phyloP scores from a whole-genome alignment of 2,329 filamentous ascomycete genomes.

The Colletotrichum tamarilloi region DNA sequence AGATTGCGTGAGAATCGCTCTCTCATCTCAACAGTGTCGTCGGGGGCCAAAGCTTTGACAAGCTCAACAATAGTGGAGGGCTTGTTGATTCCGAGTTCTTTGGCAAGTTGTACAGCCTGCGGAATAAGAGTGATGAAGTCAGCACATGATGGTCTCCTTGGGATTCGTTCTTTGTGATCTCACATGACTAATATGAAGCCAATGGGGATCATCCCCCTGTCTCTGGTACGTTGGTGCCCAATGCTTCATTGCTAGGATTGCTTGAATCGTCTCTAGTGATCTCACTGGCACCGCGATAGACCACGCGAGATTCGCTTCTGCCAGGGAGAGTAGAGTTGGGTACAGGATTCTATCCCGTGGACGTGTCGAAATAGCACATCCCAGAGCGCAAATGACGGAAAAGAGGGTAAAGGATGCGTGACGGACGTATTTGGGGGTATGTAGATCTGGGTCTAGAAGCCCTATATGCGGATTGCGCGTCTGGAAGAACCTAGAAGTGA shows the following conservation, averaged over 20 bases:
- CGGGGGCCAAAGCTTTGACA: constrained; percentile 30
- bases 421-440: constrained; percentile 40
- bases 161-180: background rate
- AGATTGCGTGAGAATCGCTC: constrained; percentile 27
- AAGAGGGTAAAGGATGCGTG: constrained; percentile 41
- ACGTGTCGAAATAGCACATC: constrained; percentile 40
- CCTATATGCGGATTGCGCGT: constrained; percentile 39
- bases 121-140: background rate
- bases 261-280: constrained; percentile 40
- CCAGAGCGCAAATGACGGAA: constrained; percentile 40
- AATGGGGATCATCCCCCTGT: constrained; percentile 40
- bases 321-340: constrained; percentile 37
- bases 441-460: constrained; percentile 39
- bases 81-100: constrained; percentile 39
- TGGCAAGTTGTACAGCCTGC: constrained; percentile 39
- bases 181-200: constrained; percentile 41
- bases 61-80: constrained; percentile 37
- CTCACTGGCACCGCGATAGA: constrained; percentile 41
- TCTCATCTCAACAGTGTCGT: constrained; percentile 21
- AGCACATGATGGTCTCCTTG: background rate
- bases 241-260: constrained; percentile 40
- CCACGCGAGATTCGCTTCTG: constrained; percentile 41
- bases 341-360: constrained; percentile 40
- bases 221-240: constrained; percentile 38
- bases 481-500: constrained; percentile 38